Percentiles rank a stretch among this genome's conserved stretches.
Conservation (phyloP, 1,139 yeast genomes). For the Pichia sp. region DNA sequence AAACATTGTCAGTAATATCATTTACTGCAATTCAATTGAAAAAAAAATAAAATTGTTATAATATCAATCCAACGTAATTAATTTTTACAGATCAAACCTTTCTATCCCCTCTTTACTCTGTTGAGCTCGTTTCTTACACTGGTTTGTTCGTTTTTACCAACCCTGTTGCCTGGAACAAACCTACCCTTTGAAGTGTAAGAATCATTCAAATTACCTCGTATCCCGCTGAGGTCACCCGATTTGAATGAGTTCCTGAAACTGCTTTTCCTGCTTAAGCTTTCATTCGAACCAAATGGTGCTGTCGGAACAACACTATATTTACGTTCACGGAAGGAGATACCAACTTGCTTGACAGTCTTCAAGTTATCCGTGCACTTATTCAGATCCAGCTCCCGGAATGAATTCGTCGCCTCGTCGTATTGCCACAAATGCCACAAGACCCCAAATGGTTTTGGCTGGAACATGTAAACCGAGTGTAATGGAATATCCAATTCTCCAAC, state of each 20-base stretch:
- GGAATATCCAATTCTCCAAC: slow-evolving; percentile 93
- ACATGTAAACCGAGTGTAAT: slow-evolving; percentile 78
- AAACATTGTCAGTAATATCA: slow-evolving; percentile 8
- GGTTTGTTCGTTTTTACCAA: not conserved
- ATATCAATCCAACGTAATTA: not conserved
- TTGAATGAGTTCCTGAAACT: slow-evolving; percentile 8
- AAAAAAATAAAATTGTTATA: not conserved
- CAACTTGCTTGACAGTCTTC: slow-evolving; percentile 54
- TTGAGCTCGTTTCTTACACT: not conserved
- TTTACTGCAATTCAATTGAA: slow-evolving; percentile 9
- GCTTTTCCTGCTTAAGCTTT: slow-evolving; percentile 6
- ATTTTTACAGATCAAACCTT: too few relatives aligned
- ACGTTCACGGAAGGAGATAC: slow-evolving; percentile 60
- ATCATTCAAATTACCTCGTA: not conserved
- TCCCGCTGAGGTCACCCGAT: not conserved
- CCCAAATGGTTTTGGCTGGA: slow-evolving; percentile 93
- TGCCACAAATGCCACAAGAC: slow-evolving; percentile 88
- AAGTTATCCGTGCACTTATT: slow-evolving; percentile 51
- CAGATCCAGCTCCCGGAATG: slow-evolving; percentile 73
- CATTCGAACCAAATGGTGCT: slow-evolving; percentile 40
- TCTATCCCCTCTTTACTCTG: not conserved
- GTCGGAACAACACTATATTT: slow-evolving; percentile 72
- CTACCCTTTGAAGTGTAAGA: not conserved
- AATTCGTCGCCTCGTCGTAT: slow-evolving; percentile 71
- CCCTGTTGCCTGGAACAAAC: not conserved